Evolutionary conservation across 1,139 yeast genomes (phyloP), one percentile per base, ranked within the genome.

Genomic region (Debaryomyces udenii): DNA sequence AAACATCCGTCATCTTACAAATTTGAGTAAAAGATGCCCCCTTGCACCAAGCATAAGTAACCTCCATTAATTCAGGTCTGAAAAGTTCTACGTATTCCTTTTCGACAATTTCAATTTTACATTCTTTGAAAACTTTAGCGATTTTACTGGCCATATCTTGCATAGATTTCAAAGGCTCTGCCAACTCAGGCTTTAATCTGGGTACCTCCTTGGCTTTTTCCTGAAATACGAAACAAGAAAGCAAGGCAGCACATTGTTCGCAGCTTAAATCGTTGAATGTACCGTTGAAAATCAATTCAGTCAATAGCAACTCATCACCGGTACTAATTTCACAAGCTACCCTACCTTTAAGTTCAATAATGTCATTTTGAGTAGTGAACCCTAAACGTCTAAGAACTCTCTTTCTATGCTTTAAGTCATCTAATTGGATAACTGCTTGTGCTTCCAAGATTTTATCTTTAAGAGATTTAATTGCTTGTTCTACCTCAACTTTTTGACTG

Each of bases 1-100:
- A 94, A 34, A 94, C 98, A 60, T 93, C 99, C 0, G 99, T 93
- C 97, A 93, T 89, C 64, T 91, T 91, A 70, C 98, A 93, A 47
- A 93, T 91, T 61, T 91, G 97, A 0, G 97, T 91, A 64, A 94
- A 94, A 0, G 93, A 72, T 3, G 96, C 96, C 22, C 98, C 98
- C 59, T 86, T 85, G 61, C 97, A 88, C 99, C 99, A 94, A 34
- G 94, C 89, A 64, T 69, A 89, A 1, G 94, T 96, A 38, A 93
- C 98, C 60, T 90, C 98, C 98, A 94, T 91, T 50, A 94, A 74
- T 59, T 93, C 96, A 17, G 90, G 84, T 62, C 96, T 81, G 71
- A 93, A 94, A 23, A 85, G 78, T 59, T 90, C 96, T 32, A 93
- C 84, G 58, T 93, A 94, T 47, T 91, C 98, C 56, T 89, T 89